phyloP scores from a whole-genome alignment of 345 rosid genomes.

The sweet orange (Citrus sinensis) region DVS_A1.0 CM039164.1:17540001-17540500 shows the following conservation, averaged over 20 bases:
- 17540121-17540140: background rate
- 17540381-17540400: background rate
- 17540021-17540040: slow-evolving; percentile 2
- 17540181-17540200: slow-evolving; percentile 16
- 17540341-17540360: too few relatives aligned
- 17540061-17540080: background rate
- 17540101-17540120: background rate
- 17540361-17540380: background rate
- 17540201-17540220: background rate
- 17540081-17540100: background rate
- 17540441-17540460: too few relatives aligned
- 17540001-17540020: background rate
- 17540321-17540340: background rate
- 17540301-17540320: slow-evolving; percentile 11
- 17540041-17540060: slow-evolving; percentile 1
- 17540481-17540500: too few relatives aligned
- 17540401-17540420: too few relatives aligned
- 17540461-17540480: too few relatives aligned
- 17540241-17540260: slow-evolving; percentile 14
- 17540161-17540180: background rate
- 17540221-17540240: slow-evolving; percentile 22
- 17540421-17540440: too few relatives aligned
- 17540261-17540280: slow-evolving; percentile 20
- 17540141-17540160: slow-evolving; percentile 5
- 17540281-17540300: background rate